Evolutionary conservation across 108 stramenopile species (phyloP).

Genomic region (Schizochytrium sp.): DNA sequence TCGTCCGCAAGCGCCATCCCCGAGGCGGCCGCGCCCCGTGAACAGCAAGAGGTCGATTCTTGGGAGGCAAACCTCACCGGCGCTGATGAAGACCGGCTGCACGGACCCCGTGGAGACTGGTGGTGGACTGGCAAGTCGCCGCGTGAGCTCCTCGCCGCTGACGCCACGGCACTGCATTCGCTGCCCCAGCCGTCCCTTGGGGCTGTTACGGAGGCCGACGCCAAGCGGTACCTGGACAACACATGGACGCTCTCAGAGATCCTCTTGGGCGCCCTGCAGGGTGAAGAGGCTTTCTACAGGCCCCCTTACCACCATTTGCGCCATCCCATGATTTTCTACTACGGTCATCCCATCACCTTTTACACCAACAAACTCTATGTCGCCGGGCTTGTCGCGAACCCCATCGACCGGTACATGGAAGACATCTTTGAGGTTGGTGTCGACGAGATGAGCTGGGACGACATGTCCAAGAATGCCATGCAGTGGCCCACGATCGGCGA

Average conservation of each 20-base stretch:
- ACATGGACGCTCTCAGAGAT: slow-evolving; percentile 80
- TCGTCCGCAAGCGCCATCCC: neutral
- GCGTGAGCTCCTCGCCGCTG: neutral
- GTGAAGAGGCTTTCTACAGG: slow-evolving; percentile 76
- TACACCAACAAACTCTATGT: slow-evolving; percentile 85
- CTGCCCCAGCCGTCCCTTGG: neutral
- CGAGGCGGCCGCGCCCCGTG: neutral
- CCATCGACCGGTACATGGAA: slow-evolving; percentile 60
- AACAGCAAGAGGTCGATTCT: neutral
- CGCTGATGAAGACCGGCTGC: neutral
- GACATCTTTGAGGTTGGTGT: slow-evolving; percentile 76
- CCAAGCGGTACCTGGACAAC: slow-evolving; percentile 76
- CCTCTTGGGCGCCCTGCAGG: slow-evolving; percentile 74
- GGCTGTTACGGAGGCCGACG: neutral
- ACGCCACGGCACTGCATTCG: neutral
- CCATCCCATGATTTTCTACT: slow-evolving; percentile 85
- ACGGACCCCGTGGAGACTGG: neutral
- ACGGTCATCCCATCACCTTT: slow-evolving; percentile 78
- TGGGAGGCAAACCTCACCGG: slow-evolving; percentile 12
- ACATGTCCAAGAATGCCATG: slow-evolving; percentile 26
- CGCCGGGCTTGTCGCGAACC: slow-evolving; percentile 62
- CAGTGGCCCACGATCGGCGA: slow-evolving; percentile 68
- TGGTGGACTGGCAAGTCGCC: neutral
- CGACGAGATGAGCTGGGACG: slow-evolving; percentile 91
- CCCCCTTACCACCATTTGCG: slow-evolving; percentile 73